These are phyloP conservation scores for Melaleuca alternifolia DNA, from an alignment of 345 rosid species.

Conservation along the genomic window DNA sequence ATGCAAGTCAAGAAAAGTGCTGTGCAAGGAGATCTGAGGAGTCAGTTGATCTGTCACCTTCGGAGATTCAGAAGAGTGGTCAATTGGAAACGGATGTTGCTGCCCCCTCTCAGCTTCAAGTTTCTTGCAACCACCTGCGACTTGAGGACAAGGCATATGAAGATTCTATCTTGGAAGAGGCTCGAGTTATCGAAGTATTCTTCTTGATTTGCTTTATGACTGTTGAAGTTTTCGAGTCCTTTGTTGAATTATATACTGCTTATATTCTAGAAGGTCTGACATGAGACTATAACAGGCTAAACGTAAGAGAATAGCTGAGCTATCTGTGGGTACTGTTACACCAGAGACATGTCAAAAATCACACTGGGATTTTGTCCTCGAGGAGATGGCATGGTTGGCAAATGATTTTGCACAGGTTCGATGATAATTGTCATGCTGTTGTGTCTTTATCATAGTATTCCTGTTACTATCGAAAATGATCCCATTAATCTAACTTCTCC, in stretches of 20 bases:
- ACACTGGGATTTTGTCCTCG: constrained; percentile 98
- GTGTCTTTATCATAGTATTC: background rate
- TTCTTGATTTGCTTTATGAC: background rate
- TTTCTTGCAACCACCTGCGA: constrained; percentile 25
- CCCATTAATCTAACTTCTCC: background rate
- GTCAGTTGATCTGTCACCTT: constrained; percentile 10
- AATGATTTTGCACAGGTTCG: constrained; percentile 97
- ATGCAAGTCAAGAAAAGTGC: constrained; percentile 15
- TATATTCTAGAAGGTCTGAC: constrained; percentile 7
- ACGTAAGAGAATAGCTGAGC: constrained; percentile 75
- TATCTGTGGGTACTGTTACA: constrained; percentile 45
- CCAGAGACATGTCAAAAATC: constrained; percentile 43
- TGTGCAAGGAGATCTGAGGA: constrained; percentile 21
- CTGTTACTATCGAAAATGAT: background rate
- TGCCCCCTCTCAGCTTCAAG: constrained; percentile 29
- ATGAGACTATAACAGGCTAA: constrained; percentile 54
- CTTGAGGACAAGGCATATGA: constrained; percentile 50
- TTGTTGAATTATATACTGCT: background rate
- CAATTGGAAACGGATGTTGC: constrained; percentile 13
- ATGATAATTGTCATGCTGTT: background rate
- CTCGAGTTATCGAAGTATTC: constrained; percentile 71
- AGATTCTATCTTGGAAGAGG: constrained; percentile 88
- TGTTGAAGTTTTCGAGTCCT: background rate
- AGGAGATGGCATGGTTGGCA: constrained; percentile 99
- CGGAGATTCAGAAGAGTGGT: constrained; percentile 14